Percentiles rank a stretch among this genome's conserved stretches.
Evolutionary conservation across 1,284 basidiomycete species (phyloP).

Genomic region (Peniophora sp.): DNA sequence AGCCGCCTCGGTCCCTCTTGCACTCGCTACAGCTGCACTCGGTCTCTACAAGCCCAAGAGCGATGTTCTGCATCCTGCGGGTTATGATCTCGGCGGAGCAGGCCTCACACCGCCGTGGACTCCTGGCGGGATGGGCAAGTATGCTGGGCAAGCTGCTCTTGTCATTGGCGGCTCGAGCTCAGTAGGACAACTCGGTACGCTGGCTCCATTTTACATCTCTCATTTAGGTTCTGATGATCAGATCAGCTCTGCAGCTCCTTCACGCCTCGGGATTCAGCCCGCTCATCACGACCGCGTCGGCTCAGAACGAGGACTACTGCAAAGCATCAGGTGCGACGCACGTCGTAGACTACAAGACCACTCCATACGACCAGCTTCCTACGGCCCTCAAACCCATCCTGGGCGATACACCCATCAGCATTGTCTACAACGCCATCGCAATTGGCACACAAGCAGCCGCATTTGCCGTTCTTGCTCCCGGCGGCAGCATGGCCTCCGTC

Average conservation of each 20-base stretch:
- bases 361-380: conserved; percentile 8
- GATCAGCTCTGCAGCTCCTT: conserved; percentile 33
- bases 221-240: background rate
- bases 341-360: conserved; percentile 29
- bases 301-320: conserved; percentile 30
- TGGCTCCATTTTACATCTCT: conserved; percentile 7
- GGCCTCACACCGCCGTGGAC: conserved; percentile 16
- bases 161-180: conserved; percentile 27
- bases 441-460: conserved; percentile 14
- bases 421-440: conserved; percentile 27
- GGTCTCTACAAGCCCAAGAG: conserved; percentile 4
- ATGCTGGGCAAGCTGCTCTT: conserved; percentile 19
- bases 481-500: conserved; percentile 6
- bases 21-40: conserved; percentile 12
- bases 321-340: conserved; percentile 42
- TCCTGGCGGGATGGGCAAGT: conserved; percentile 14
- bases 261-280: conserved; percentile 39
- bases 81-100: conserved; percentile 1
- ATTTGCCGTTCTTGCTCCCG: conserved; percentile 16
- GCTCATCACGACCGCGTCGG: conserved; percentile 40
- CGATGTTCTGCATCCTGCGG: conserved; percentile 3
- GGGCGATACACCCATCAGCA: conserved; percentile 4
- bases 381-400: conserved; percentile 11
- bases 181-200: conserved; percentile 27
- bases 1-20: conserved; percentile 13